Evolutionary conservation across 169 alveolate genomes (phyloP).

Genomic region (Eimeria maxima): DNA sequence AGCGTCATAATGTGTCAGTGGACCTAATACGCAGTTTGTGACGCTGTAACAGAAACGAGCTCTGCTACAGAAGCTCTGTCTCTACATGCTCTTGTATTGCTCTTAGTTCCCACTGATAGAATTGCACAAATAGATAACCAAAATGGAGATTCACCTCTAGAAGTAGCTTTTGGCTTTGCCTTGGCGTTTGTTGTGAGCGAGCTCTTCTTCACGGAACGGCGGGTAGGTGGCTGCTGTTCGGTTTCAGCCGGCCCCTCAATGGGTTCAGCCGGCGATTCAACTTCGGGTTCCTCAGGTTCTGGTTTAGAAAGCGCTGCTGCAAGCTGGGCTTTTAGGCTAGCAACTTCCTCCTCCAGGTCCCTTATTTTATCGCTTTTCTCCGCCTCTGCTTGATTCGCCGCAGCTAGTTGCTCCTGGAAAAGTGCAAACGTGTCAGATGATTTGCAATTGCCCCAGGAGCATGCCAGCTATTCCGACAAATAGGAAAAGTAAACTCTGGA

Average conservation of each 20-base stretch:
- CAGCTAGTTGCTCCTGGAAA: constrained; percentile 61
- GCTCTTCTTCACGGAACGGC: constrained; percentile 39
- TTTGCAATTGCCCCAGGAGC: constrained; percentile 41
- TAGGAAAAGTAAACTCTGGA: constrained; percentile 50
- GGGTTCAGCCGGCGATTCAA: constrained; percentile 23
- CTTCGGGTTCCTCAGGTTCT: constrained; percentile 45
- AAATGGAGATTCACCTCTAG: constrained; percentile 3
- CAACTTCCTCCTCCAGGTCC: constrained; percentile 46
- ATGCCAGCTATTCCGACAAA: constrained; percentile 62
- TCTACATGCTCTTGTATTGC: too few relatives aligned
- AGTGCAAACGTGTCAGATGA: neutral
- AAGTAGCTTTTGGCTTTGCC: constrained; percentile 27
- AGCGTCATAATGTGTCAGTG: neutral
- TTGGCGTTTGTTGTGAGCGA: constrained; percentile 19
- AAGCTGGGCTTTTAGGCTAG: constrained; percentile 27
- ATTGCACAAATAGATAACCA: neutral
- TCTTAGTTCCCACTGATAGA: neutral
- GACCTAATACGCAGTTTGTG: too few relatives aligned
- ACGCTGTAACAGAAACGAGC: neutral
- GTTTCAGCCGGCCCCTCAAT: constrained; percentile 35
- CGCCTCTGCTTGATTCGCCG: constrained; percentile 60
- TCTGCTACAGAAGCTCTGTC: neutral
- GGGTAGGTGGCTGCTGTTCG: constrained; percentile 5
- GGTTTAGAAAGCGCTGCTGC: constrained; percentile 43
- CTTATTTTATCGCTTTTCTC: constrained; percentile 71